Evolutionary conservation across 495 filamentous ascomycete genomes (phyloP).

Genomic region (Lentithecium fluviatile): DNA sequence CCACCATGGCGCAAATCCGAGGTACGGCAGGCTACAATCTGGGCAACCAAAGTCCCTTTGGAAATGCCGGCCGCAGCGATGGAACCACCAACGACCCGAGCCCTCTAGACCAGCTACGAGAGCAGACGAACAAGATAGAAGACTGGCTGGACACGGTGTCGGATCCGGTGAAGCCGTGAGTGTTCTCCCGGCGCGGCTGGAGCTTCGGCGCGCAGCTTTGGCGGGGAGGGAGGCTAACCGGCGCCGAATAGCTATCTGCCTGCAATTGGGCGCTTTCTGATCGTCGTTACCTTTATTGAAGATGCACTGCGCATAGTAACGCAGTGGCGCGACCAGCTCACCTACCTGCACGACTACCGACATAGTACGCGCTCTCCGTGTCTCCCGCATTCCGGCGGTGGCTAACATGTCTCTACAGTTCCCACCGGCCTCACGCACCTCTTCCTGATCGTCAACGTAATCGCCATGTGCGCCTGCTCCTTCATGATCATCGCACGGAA

Average conservation of each 20-base stretch:
- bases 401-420: constrained; percentile 55
- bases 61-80: constrained; percentile 58
- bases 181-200: constrained; percentile 35
- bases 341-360: constrained; percentile 89
- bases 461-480: constrained; percentile 84
- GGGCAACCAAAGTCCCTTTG: constrained; percentile 57
- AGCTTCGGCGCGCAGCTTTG: neutral
- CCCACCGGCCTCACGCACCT: constrained; percentile 86
- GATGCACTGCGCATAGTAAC: constrained; percentile 94
- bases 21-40: constrained; percentile 96
- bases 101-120: constrained; percentile 85
- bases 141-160: constrained; percentile 85
- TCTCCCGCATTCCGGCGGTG: constrained; percentile 14
- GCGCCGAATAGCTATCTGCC: constrained; percentile 71
- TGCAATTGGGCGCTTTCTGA: constrained; percentile 92
- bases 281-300: constrained; percentile 97
- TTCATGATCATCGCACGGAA: constrained; percentile 84
- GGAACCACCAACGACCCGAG: constrained; percentile 70
- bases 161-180: constrained; percentile 95
- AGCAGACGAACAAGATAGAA: constrained; percentile 97
- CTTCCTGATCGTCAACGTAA: constrained; percentile 87
- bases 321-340: constrained; percentile 94
- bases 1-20: constrained; percentile 87
- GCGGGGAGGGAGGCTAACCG: constrained; percentile 16
- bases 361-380: constrained; percentile 63